Conservation (phyloP, 2,329 filamentous ascomycete genomes). For the Calonectria fujianensis region DNA sequence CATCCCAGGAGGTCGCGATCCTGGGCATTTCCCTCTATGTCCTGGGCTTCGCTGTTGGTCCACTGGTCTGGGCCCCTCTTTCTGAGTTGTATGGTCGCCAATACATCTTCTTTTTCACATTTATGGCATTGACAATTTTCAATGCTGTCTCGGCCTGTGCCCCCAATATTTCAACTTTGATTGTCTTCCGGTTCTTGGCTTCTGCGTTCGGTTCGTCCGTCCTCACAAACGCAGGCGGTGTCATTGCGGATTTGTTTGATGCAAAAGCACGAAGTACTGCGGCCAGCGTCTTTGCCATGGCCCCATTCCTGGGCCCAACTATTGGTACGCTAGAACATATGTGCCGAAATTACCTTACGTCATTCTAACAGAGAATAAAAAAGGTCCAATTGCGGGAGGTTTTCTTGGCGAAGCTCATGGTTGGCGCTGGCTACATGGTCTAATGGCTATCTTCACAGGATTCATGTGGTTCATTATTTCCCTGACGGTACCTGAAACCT, state of each 20-base stretch:
- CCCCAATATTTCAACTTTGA: neutral
- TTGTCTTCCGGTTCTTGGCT: constrained; percentile 28
- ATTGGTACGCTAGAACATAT: neutral
- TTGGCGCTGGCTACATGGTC: constrained; percentile 29
- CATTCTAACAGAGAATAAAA: neutral
- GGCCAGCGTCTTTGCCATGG: constrained; percentile 27
- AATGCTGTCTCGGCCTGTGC: constrained; percentile 4
- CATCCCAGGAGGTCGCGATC: constrained; percentile 13
- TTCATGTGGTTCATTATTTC: constrained; percentile 1
- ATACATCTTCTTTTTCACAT: constrained; percentile 20
- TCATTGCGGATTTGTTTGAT: constrained; percentile 27
- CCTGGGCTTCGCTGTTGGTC: constrained; percentile 28
- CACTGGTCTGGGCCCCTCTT: constrained; percentile 28
- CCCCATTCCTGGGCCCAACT: constrained; percentile 20
- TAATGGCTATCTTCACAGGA: constrained; percentile 28
- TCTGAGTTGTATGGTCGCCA: constrained; percentile 28
- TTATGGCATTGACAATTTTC: constrained; percentile 6
- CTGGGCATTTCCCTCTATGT: constrained; percentile 27
- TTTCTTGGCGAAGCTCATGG: constrained; percentile 27
- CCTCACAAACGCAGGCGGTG: constrained; percentile 18
- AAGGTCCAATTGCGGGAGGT: constrained; percentile 22
- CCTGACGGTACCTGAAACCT: constrained; percentile 9
- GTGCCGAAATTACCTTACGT: neutral
- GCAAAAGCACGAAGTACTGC: constrained; percentile 8
- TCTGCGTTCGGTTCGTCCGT: constrained; percentile 26